Conservation (phyloP, 2,329 filamentous ascomycete genomes). For the Talaromyces sp. region DNA sequence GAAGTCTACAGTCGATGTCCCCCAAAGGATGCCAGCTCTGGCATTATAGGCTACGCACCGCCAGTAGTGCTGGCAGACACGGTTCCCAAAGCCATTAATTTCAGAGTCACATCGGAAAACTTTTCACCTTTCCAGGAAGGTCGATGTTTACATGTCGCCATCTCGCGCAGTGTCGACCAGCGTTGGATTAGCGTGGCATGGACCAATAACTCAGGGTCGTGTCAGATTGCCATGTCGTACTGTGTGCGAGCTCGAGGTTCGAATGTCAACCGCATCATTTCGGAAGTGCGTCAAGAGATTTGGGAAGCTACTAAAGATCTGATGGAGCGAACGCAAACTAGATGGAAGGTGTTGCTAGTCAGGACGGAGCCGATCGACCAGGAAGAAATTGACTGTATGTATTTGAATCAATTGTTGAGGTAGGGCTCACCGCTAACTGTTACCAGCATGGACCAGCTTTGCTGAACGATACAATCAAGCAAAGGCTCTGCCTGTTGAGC, state of each 20-base stretch:
- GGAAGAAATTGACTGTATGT: conserved; percentile 51
- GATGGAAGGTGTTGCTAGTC: conserved; percentile 57
- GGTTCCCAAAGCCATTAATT: conserved; percentile 53
- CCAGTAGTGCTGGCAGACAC: conserved; percentile 54
- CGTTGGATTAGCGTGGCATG: conserved; percentile 59
- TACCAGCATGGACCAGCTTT: conserved; percentile 36
- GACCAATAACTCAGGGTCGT: conserved; percentile 56
- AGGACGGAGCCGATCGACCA: conserved; percentile 51
- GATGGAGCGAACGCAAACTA: conserved; percentile 49
- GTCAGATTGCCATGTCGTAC: conserved; percentile 55
- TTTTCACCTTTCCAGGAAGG: conserved; percentile 57
- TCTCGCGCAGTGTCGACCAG: conserved; percentile 54
- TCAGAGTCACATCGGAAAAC: conserved; percentile 53
- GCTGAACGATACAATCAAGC: conserved; percentile 39
- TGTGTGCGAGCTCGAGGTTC: conserved; percentile 45
- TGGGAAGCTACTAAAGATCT: conserved; percentile 58
- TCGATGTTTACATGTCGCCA: conserved; percentile 58
- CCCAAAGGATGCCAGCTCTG: conserved; percentile 36
- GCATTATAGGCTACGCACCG: conserved; percentile 49
- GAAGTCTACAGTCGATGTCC: conserved; percentile 60
- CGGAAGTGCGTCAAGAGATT: conserved; percentile 54
- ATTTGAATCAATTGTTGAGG: not conserved
- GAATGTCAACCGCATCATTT: conserved; percentile 35
- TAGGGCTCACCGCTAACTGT: not conserved
- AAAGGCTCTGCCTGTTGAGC: conserved; percentile 32